Evolutionary conservation across 2,329 filamentous ascomycete genomes (phyloP).

Genomic region (Aplosporella prunicola): DNA sequence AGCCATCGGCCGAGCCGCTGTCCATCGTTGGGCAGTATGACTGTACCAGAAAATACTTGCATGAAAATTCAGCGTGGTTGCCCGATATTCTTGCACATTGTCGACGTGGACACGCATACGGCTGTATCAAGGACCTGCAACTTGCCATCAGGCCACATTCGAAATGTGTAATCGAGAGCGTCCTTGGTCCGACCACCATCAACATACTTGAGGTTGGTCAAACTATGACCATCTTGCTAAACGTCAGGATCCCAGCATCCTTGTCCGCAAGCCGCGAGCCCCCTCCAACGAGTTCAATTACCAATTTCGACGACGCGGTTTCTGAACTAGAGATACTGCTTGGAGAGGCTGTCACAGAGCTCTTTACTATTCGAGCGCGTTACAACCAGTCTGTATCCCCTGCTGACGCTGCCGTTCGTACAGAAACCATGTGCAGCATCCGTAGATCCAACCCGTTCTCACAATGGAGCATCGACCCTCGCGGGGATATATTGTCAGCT

Average conservation of each 20-base stretch:
- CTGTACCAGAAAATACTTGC: no score
- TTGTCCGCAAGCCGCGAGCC: not conserved
- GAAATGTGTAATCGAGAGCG: constrained; percentile 9
- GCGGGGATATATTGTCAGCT: not conserved
- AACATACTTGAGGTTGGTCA: constrained; percentile 10
- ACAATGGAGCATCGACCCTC: constrained; percentile 20
- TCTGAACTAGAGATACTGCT: constrained; percentile 14
- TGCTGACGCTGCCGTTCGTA: constrained; percentile 20
- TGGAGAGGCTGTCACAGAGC: constrained; percentile 11
- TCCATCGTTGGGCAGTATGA: no score
- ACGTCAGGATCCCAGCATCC: constrained; percentile 8
- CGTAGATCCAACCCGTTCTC: constrained; percentile 22
- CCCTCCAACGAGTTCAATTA: not conserved
- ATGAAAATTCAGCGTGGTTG: no score
- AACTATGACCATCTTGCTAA: constrained; percentile 9
- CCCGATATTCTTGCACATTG: no score
- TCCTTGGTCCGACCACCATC: constrained; percentile 7
- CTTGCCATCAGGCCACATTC: constrained; percentile 8
- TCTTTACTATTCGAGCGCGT: constrained; percentile 19
- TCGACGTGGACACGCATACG: constrained; percentile 3
- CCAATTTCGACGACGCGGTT: constrained; percentile 7
- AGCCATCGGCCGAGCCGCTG: not conserved
- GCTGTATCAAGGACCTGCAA: constrained; percentile 10
- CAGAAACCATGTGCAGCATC: constrained; percentile 20
- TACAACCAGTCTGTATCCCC: constrained; percentile 27